These are phyloP conservation scores for Breynia disticha DNA, from an alignment of 441 rosid genomes.

Conservation along the genomic window DNA sequence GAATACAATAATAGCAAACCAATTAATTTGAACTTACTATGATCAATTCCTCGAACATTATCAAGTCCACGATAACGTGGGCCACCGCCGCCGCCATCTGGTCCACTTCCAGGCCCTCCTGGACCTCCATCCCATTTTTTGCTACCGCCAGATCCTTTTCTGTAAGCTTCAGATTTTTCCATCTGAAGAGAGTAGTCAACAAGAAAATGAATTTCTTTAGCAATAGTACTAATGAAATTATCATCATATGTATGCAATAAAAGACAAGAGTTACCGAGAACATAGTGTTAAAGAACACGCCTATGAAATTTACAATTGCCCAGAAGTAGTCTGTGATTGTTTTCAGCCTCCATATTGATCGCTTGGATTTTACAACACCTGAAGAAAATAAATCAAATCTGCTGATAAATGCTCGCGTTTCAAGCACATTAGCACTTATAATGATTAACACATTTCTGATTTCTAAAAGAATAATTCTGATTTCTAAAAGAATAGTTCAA, in stretches of 20 bases:
- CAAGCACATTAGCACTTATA: neutral
- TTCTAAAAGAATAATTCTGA: neutral
- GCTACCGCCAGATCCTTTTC: conserved; percentile 55
- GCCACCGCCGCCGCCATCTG: conserved; percentile 49
- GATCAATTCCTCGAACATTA: conserved; percentile 78
- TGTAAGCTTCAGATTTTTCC: conserved; percentile 72
- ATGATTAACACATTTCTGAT: neutral
- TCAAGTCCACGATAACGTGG: conserved; percentile 52
- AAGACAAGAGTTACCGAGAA: conserved; percentile 47
- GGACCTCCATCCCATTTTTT: conserved; percentile 92
- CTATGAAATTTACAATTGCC: conserved; percentile 58
- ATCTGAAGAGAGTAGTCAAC: conserved; percentile 30
- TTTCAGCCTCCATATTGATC: conserved; percentile 68
- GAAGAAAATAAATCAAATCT: conserved; percentile 3
- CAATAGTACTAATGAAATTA: neutral
- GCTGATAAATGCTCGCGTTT: neutral
- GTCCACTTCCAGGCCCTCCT: conserved; percentile 82
- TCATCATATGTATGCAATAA: neutral
- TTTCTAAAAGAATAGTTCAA: too few species aligned
- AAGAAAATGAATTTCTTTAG: neutral
- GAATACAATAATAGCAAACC: neutral
- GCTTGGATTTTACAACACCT: conserved; percentile 72
- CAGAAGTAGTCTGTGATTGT: conserved; percentile 73
- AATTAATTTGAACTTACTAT: conserved; percentile 39
- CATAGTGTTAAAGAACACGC: conserved; percentile 69